phyloP scores from a whole-genome alignment of 192 early-diverging fungal genomes.

The Tieghemiomyces parasiticus region DNA sequence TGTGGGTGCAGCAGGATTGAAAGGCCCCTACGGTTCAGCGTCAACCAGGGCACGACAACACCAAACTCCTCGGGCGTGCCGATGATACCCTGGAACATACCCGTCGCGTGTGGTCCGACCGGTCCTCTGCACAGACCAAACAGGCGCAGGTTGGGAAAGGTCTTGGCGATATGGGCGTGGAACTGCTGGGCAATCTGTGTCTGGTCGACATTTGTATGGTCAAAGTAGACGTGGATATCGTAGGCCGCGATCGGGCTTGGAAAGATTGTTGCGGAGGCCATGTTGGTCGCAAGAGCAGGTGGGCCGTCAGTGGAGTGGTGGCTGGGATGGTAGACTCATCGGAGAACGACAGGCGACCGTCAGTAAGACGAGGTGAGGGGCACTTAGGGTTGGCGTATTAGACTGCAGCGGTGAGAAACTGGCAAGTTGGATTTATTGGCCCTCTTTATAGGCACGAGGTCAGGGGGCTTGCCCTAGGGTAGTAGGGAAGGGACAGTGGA shows the following conservation, averaged over 20 bases:
- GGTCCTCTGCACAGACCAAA: neutral
- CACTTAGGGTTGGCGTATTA: neutral
- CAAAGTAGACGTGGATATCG: slow-evolving; percentile 7
- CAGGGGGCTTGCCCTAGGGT: no score
- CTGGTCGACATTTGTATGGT: neutral
- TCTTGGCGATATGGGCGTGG: neutral
- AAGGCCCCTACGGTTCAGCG: slow-evolving; percentile 1
- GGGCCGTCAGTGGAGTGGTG: no score
- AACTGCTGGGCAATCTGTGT: neutral
- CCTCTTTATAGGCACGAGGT: no score
- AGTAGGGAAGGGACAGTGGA: no score
- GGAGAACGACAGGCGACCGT: neutral
- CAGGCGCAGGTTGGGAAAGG: neutral
- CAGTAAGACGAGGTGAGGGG: neutral
- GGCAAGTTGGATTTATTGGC: neutral
- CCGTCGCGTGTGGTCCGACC: slow-evolving; percentile 1
- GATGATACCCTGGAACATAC: slow-evolving; percentile 1
- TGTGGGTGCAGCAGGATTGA: slow-evolving; percentile 11
- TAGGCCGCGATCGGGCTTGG: slow-evolving; percentile 1
- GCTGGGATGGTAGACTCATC: neutral
- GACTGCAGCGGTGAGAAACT: neutral
- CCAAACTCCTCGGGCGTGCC: slow-evolving; percentile 3
- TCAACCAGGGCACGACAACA: slow-evolving; percentile 6
- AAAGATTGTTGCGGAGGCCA: no score
- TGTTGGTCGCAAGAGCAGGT: no score